These are phyloP conservation scores for Protomyces inundatus DNA, from an alignment of 1,139 yeast species.

Conservation along the genomic window DNA sequence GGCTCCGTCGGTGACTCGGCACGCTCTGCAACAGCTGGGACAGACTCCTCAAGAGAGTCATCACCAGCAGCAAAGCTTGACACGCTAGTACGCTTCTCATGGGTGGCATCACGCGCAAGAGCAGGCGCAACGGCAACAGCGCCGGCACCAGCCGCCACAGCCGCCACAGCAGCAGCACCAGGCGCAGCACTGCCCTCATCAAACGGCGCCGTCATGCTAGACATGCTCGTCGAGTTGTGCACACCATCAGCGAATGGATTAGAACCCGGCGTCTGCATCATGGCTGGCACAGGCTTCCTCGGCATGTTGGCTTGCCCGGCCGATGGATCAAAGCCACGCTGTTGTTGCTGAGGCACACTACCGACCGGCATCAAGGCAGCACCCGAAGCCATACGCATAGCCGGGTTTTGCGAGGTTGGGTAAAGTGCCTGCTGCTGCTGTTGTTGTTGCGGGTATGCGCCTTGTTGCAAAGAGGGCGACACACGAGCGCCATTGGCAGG, in stretches of 20 bases:
- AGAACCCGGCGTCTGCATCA: not conserved
- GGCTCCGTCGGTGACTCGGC: not conserved
- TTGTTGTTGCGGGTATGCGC: not conserved
- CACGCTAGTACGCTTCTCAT: not conserved
- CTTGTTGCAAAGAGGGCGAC: not conserved
- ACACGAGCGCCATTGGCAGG: constrained; percentile 4
- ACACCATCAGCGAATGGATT: constrained; percentile 15
- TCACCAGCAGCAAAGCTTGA: constrained; percentile 20
- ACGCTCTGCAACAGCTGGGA: not conserved
- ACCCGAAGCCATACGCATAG: not conserved
- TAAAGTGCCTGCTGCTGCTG: constrained; percentile 4
- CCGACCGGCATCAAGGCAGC: not conserved
- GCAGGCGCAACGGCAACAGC: constrained; percentile 1
- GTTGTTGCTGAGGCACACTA: constrained; percentile 6
- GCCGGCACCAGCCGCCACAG: not conserved
- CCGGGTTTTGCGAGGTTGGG: not conserved
- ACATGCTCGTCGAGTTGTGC: not conserved
- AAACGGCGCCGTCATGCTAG: not conserved
- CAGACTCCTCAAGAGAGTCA: constrained; percentile 12
- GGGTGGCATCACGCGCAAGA: not conserved
- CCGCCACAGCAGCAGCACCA: not conserved
- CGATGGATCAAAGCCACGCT: not conserved
- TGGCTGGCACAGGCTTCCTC: not conserved
- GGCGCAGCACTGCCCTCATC: not conserved
- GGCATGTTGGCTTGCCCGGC: not conserved